Evolutionary conservation across 345 rosid genomes (phyloP).

Genomic region (Hibiscus syriacus): DNA sequence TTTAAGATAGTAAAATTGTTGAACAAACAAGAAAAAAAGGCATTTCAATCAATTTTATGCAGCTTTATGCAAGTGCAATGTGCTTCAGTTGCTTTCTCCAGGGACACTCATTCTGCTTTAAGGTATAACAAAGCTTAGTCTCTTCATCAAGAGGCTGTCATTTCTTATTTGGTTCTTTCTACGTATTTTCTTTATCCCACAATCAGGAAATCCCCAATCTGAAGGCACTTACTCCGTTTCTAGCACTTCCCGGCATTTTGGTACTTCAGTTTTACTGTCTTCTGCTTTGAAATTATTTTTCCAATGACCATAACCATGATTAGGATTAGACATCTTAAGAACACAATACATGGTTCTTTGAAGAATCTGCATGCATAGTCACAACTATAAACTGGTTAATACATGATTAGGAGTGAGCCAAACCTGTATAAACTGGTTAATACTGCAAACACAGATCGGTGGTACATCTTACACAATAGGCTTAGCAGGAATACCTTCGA

Average conservation of each 20-base stretch:
- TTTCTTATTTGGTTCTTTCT: neutral
- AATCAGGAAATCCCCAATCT: slow-evolving; percentile 16
- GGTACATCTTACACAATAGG: slow-evolving; percentile 25
- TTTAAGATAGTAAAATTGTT: neutral
- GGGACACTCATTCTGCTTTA: slow-evolving; percentile 38
- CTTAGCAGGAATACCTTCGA: slow-evolving; percentile 35
- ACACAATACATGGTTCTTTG: neutral
- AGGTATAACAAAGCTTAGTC: slow-evolving; percentile 26
- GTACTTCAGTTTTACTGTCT: slow-evolving; percentile 1
- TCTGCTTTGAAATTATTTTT: no score
- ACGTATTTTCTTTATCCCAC: neutral
- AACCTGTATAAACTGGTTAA: neutral
- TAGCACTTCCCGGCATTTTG: slow-evolving; percentile 15
- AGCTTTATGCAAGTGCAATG: slow-evolving; percentile 46
- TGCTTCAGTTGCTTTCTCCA: slow-evolving; percentile 25
- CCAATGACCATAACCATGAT: neutral
- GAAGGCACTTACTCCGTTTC: slow-evolving; percentile 22
- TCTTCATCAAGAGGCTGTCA: neutral
- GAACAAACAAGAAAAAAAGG: neutral
- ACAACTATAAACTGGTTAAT: neutral
- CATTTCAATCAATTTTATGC: slow-evolving; percentile 1
- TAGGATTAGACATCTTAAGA: no score
- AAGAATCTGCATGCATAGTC: neutral
- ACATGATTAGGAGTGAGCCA: neutral
- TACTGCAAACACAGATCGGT: slow-evolving; percentile 20